Conservation (phyloP, 805 yeast genomes). For the Candida maesae region DNA sequence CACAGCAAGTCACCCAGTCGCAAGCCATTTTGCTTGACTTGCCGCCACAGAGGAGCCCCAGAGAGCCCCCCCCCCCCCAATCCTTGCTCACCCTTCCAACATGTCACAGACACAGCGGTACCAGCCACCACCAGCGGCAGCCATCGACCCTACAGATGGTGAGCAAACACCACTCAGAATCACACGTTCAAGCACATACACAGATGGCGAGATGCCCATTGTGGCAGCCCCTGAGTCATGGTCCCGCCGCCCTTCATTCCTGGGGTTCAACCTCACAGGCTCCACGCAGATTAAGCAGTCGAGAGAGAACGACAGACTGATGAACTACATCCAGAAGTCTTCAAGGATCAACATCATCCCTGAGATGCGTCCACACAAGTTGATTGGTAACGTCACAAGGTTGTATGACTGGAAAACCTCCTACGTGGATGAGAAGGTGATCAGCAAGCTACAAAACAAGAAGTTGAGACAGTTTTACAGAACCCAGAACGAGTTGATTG, state of each 20-base stretch:
- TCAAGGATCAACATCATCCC: slow-evolving; percentile 22
- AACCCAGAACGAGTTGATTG: slow-evolving; percentile 57
- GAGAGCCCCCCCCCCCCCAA: too few species aligned
- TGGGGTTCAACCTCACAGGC: slow-evolving; percentile 20
- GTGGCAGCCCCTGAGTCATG: neutral
- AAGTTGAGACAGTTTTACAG: slow-evolving; percentile 43
- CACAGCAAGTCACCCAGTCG: too few species aligned
- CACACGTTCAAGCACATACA: neutral
- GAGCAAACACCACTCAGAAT: neutral
- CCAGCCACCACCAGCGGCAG: neutral
- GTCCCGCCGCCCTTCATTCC: slow-evolving; percentile 3
- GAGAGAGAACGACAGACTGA: slow-evolving; percentile 21
- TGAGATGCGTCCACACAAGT: slow-evolving; percentile 42
- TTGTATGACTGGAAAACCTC: slow-evolving; percentile 38
- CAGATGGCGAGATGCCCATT: neutral
- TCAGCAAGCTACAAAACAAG: slow-evolving; percentile 26
- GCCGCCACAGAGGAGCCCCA: too few species aligned
- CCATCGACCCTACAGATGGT: neutral
- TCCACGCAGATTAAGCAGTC: slow-evolving; percentile 17
- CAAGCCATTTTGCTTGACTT: too few species aligned
- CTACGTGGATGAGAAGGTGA: slow-evolving; percentile 22
- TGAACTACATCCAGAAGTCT: slow-evolving; percentile 19
- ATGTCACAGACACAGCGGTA: slow-evolving; percentile 1
- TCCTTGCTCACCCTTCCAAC: neutral
- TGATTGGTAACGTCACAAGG: slow-evolving; percentile 41